These are phyloP conservation scores for Rhizoclosmatium sp. DNA, from an alignment of 192 early-diverging fungal genomes.

Conservation along the genomic window DNA sequence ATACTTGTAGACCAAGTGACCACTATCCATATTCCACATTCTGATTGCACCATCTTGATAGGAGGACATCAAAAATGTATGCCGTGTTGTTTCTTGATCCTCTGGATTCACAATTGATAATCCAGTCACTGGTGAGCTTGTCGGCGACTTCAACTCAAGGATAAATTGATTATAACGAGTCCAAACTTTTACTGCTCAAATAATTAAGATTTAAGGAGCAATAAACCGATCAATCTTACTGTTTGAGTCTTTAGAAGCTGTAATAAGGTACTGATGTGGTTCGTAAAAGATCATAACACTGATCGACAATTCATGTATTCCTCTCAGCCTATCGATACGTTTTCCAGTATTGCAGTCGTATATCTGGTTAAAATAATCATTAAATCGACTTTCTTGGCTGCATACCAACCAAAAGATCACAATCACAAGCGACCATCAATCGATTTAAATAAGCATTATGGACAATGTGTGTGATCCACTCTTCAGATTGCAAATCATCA, in stretches of 20 bases:
- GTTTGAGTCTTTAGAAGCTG: slow-evolving; percentile 58
- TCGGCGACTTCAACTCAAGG: slow-evolving; percentile 50
- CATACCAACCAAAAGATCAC: slow-evolving; percentile 45
- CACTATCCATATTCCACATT: slow-evolving; percentile 61
- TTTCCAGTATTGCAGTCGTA: slow-evolving; percentile 56
- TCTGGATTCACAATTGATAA: slow-evolving; percentile 41
- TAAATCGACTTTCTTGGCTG: neutral
- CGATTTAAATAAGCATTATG: slow-evolving; percentile 32
- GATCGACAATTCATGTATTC: slow-evolving; percentile 57
- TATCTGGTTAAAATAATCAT: slow-evolving; percentile 39
- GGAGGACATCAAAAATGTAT: slow-evolving; percentile 54
- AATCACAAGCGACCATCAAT: slow-evolving; percentile 55
- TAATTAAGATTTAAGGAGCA: neutral
- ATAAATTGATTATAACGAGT: slow-evolving; percentile 50
- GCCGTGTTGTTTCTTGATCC: slow-evolving; percentile 33
- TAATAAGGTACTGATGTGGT: slow-evolving; percentile 54
- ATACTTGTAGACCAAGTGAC: slow-evolving; percentile 49
- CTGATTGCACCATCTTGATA: slow-evolving; percentile 56
- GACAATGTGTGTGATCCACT: slow-evolving; percentile 54
- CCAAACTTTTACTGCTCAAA: slow-evolving; percentile 58
- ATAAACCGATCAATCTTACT: slow-evolving; percentile 37
- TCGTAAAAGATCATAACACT: slow-evolving; percentile 51
- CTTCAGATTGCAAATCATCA: slow-evolving; percentile 51
- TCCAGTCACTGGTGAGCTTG: slow-evolving; percentile 54
- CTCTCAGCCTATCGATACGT: slow-evolving; percentile 43